Percentiles rank a stretch among this genome's conserved stretches.
Evolutionary conservation across 2,329 filamentous ascomycete genomes (phyloP).

Genomic region (Lasiodiplodia hormozganensis): DNA sequence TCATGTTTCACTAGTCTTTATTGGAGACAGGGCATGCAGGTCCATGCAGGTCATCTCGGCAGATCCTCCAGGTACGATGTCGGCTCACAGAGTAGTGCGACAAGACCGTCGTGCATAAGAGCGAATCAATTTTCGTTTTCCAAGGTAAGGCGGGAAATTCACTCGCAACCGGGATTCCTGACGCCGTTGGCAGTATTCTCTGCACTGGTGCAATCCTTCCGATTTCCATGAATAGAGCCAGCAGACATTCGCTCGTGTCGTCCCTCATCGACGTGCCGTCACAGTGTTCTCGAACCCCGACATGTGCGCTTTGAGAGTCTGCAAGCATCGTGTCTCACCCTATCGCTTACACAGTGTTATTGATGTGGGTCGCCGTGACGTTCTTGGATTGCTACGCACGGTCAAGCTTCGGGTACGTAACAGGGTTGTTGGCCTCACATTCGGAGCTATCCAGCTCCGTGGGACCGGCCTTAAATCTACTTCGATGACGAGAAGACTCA

Average conservation of each 20-base stretch:
- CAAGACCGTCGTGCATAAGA: not conserved
- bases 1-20: slow-evolving; percentile 1
- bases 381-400: slow-evolving; percentile 14
- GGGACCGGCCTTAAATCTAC: not conserved
- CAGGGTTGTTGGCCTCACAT: not conserved
- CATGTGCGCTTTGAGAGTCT: not conserved
- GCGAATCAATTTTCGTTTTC: not conserved
- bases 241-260: not conserved
- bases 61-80: slow-evolving; percentile 6
- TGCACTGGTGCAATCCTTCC: too few species aligned
- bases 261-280: not conserved
- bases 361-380: not conserved
- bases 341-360: not conserved
- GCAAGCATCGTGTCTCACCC: not conserved
- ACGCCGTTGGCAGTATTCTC: not conserved
- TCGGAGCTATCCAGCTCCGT: not conserved
- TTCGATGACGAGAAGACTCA: not conserved
- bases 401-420: slow-evolving; percentile 10
- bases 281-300: not conserved
- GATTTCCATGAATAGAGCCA: not conserved
- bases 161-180: not conserved
- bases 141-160: too few species aligned
- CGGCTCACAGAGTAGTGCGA: not conserved
- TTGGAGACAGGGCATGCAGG: slow-evolving; percentile 3
- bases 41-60: not conserved